Conservation (phyloP, 2,329 filamentous ascomycete species). For the Fusarium udum region DNA sequence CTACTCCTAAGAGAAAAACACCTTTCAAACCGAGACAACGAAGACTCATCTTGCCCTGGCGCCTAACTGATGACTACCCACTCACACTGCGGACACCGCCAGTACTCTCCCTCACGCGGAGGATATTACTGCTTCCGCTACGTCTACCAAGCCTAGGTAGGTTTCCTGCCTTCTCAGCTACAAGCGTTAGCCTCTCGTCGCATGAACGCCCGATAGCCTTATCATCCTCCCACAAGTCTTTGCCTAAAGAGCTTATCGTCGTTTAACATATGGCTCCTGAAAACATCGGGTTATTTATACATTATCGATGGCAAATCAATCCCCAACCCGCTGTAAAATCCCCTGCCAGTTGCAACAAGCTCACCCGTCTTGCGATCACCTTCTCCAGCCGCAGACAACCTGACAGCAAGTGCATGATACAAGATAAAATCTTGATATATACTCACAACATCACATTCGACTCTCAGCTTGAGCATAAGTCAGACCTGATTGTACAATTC, state of each 20-base stretch:
- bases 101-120: too few species aligned
- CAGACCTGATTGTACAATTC: neutral
- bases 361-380: neutral
- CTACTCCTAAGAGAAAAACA: too few species aligned
- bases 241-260: neutral
- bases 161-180: too few species aligned
- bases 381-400: neutral
- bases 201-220: too few species aligned
- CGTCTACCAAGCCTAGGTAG: too few species aligned
- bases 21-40: too few species aligned
- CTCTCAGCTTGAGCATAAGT: neutral
- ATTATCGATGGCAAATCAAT: neutral
- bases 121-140: too few species aligned
- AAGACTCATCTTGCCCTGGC: too few species aligned
- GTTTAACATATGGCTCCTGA: neutral
- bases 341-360: neutral
- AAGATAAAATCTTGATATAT: neutral
- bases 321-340: neutral
- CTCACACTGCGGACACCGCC: too few species aligned
- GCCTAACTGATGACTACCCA: too few species aligned
- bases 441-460: neutral
- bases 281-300: neutral
- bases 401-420: neutral
- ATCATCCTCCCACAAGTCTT: neutral
- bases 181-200: neutral